Percentiles rank a stretch among this genome's conserved stretches.
Conservation (phyloP, 2,329 filamentous ascomycete genomes). For the Fusarium torulosum region DNA sequence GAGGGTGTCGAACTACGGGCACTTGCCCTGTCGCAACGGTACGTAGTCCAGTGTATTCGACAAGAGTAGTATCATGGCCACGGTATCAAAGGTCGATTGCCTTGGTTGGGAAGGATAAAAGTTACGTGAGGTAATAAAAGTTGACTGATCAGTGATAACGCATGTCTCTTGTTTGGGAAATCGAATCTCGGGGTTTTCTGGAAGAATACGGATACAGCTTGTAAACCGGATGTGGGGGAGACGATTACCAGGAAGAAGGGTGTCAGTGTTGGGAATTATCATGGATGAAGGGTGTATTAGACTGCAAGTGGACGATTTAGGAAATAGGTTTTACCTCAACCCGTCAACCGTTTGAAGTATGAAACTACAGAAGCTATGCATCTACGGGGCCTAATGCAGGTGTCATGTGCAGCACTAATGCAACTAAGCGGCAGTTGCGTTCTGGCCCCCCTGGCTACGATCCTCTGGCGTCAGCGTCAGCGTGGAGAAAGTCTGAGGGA, state of each 20-base stretch:
- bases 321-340: conserved; percentile 36
- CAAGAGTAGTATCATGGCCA: conserved; percentile 24
- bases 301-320: conserved; percentile 46
- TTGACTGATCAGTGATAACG: conserved; percentile 19
- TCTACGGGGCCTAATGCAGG: conserved; percentile 6
- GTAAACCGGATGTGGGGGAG: conserved; percentile 36
- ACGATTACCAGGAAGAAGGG: conserved; percentile 14
- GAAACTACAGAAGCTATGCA: conserved; percentile 31
- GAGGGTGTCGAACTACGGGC: conserved; percentile 25
- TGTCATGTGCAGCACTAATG: conserved; percentile 35
- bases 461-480: conserved; percentile 32
- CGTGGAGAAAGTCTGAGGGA: conserved; percentile 20
- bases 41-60: conserved; percentile 1
- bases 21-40: not conserved
- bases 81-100: conserved; percentile 11
- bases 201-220: conserved; percentile 17
- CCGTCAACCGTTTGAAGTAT: conserved; percentile 40
- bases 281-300: conserved; percentile 40
- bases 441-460: conserved; percentile 25
- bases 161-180: conserved; percentile 25
- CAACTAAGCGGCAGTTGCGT: conserved; percentile 37
- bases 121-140: conserved; percentile 15
- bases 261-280: conserved; percentile 2
- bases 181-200: conserved; percentile 32
- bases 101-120: conserved; percentile 10